Evolutionary conservation across 371 early-diverging fungal species (phyloP).

Genomic region (Circinella umbellata): DNA sequence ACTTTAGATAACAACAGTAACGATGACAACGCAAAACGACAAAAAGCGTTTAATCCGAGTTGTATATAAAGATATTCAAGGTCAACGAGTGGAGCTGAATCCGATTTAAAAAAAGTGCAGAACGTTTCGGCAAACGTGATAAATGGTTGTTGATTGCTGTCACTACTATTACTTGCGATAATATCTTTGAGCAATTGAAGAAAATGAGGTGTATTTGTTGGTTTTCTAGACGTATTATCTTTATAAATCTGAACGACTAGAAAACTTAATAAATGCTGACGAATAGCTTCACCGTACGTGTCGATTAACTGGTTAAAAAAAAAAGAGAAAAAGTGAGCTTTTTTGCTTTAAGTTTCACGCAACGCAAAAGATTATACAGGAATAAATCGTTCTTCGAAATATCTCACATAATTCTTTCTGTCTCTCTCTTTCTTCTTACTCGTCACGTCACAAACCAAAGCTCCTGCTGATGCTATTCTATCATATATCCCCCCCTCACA

Average conservation of each 20-base stretch:
- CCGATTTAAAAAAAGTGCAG: constrained; percentile 47
- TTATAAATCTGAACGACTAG: constrained; percentile 51
- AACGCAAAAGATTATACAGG: background rate
- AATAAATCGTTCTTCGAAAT: background rate
- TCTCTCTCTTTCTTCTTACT: no score
- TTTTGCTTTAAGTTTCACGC: background rate
- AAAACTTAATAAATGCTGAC: constrained; percentile 59
- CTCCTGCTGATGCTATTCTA: no score
- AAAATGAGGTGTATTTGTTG: constrained; percentile 35
- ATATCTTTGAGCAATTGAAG: constrained; percentile 51
- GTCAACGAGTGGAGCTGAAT: constrained; percentile 44
- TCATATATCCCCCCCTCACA: no score
- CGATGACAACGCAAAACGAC: constrained; percentile 48
- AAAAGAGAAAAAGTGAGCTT: background rate
- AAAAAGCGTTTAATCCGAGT: constrained; percentile 47
- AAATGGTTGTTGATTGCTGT: constrained; percentile 27
- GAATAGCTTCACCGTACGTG: constrained; percentile 61
- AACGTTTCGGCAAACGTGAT: constrained; percentile 52
- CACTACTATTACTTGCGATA: constrained; percentile 20
- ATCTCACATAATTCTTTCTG: background rate
- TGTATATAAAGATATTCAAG: constrained; percentile 48
- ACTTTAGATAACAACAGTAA: constrained; percentile 43
- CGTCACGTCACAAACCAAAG: no score
- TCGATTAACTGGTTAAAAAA: constrained; percentile 51
- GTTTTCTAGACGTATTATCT: constrained; percentile 20